phyloP scores from a whole-genome alignment of 2,329 filamentous ascomycete genomes.

The Hymenoscyphus scutula region DNA sequence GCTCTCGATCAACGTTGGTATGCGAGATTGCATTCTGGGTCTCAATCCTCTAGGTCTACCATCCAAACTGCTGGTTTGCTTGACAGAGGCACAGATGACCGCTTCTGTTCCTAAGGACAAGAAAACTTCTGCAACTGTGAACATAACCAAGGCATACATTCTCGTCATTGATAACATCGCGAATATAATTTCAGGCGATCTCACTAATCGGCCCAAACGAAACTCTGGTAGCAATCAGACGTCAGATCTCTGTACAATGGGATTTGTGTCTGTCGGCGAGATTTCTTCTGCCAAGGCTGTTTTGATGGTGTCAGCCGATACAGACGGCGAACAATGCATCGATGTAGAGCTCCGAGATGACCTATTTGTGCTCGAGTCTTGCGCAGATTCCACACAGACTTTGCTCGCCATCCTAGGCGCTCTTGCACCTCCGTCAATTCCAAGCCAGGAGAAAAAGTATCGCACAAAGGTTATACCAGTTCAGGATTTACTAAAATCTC shows the following conservation, averaged over 20 bases:
- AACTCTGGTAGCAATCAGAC: conserved; percentile 45
- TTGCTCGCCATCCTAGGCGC: conserved; percentile 76
- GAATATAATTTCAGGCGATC: conserved; percentile 37
- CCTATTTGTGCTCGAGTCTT: conserved; percentile 87
- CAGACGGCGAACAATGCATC: conserved; percentile 62
- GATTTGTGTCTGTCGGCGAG: conserved; percentile 83
- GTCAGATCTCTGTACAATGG: conserved; percentile 58
- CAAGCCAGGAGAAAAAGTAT: conserved; percentile 81
- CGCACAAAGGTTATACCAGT: conserved; percentile 83
- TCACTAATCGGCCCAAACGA: conserved; percentile 21
- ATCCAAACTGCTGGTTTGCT: conserved; percentile 74
- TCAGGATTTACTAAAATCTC: conserved; percentile 83
- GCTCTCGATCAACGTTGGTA: conserved; percentile 67
- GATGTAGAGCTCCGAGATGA: conserved; percentile 83
- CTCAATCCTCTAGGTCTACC: conserved; percentile 74
- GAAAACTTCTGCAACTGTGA: conserved; percentile 60
- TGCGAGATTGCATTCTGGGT: conserved; percentile 79
- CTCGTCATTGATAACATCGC: conserved; percentile 76
- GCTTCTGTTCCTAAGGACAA: conserved; percentile 64
- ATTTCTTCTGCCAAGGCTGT: conserved; percentile 76
- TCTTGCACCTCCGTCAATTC: conserved; percentile 77
- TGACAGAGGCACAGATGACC: conserved; percentile 75
- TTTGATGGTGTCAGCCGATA: conserved; percentile 56
- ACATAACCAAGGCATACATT: conserved; percentile 77
- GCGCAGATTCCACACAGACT: conserved; percentile 95